Percentiles rank a stretch among this genome's conserved stretches.
phyloP scores from a whole-genome alignment of 176 grass and related monocot genomes.

The Paspalum vaginatum region DNA sequence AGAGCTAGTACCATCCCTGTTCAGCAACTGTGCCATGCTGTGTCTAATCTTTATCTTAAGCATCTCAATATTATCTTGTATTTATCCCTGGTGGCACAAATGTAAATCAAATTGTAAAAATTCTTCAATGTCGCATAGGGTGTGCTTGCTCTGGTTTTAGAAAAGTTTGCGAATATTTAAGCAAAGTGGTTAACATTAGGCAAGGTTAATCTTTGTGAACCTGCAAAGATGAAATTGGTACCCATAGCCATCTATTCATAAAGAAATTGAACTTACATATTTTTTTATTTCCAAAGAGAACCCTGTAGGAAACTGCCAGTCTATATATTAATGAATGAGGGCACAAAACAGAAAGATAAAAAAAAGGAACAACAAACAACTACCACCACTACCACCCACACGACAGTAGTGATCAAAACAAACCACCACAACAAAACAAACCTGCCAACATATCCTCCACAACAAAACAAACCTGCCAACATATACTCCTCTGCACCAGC shows the following conservation, averaged over 20 bases:
- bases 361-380: too few species aligned
- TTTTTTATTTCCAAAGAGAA: too few species aligned
- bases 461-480: too few species aligned
- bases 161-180: background rate
- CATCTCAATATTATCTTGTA: conserved; percentile 1
- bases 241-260: background rate
- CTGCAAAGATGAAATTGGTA: background rate
- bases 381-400: too few species aligned
- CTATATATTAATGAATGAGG: too few species aligned
- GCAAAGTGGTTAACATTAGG: background rate
- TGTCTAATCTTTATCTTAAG: conserved; percentile 16
- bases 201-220: conserved; percentile 9
- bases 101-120: conserved; percentile 22
- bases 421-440: too few species aligned
- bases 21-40: background rate
- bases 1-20: background rate
- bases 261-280: background rate
- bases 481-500: too few species aligned
- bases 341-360: too few species aligned
- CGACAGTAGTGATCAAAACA: too few species aligned
- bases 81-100: background rate
- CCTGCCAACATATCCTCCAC: too few species aligned
- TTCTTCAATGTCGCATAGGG: background rate
- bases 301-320: too few species aligned
- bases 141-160: background rate